Evolutionary conservation across 179 eudicot genomes (phyloP).

Genomic region (Silene noctiflora): DNA sequence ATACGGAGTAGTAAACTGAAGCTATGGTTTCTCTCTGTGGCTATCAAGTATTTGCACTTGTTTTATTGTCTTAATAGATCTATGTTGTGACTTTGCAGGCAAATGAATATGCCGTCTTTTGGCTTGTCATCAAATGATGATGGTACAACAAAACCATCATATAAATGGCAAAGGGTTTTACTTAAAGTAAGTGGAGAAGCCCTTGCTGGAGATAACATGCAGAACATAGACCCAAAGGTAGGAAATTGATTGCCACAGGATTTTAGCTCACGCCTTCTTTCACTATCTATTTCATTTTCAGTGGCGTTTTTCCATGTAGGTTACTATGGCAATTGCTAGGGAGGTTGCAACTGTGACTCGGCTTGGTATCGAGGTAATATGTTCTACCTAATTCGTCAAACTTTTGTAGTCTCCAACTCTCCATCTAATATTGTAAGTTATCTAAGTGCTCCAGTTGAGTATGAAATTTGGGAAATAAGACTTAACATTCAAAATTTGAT

Average conservation of each 20-base stretch:
- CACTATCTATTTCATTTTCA: background rate
- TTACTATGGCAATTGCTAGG: conserved; percentile 90
- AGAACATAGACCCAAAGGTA: conserved; percentile 96
- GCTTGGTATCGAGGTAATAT: conserved; percentile 84
- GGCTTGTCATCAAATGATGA: conserved; percentile 46
- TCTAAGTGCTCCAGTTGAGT: background rate
- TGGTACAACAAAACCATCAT: conserved; percentile 38
- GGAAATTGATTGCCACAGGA: background rate
- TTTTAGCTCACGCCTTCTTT: background rate
- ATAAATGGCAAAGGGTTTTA: conserved; percentile 85
- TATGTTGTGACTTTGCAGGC: conserved; percentile 19
- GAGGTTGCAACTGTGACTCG: conserved; percentile 95
- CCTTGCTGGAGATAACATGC: conserved; percentile 86
- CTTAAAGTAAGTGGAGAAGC: conserved; percentile 99
- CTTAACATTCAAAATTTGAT: background rate
- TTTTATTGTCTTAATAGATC: background rate
- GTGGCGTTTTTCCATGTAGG: conserved; percentile 40
- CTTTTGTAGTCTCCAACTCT: background rate
- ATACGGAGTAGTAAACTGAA: background rate
- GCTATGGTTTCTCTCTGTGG: background rate
- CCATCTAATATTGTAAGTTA: background rate
- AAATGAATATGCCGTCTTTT: conserved; percentile 38
- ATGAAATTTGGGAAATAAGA: background rate
- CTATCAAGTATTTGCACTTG: background rate
- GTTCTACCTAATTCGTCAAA: background rate